These are phyloP conservation scores for Funneliformis caledonium DNA, from an alignment of 371 early-diverging fungal genomes.

Conservation along the genomic window DNA sequence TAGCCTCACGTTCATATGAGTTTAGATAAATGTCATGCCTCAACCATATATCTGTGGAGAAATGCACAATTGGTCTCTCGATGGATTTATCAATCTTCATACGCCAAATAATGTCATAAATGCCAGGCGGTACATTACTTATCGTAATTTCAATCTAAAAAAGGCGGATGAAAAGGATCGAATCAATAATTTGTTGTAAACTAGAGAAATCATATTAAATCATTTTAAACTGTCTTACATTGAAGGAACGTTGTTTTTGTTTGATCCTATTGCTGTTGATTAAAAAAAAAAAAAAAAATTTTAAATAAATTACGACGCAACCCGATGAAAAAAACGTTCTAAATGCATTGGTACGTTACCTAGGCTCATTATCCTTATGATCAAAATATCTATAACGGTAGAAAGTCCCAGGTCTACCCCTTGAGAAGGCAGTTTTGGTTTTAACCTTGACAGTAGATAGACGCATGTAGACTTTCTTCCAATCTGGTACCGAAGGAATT, in stretches of 20 bases:
- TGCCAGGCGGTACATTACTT: conserved; percentile 22
- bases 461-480: not conserved
- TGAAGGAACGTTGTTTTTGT: not conserved
- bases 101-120: conserved; percentile 30
- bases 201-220: not conserved
- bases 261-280: not conserved
- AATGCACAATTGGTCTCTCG: not conserved
- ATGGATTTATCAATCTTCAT: not conserved
- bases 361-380: not conserved
- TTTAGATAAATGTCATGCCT: conserved; percentile 27
- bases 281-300: not conserved
- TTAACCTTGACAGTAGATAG: conserved; percentile 6
- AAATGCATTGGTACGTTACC: not conserved
- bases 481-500: not conserved
- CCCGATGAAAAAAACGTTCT: no score
- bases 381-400: conserved; percentile 15
- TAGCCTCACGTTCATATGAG: conserved; percentile 22
- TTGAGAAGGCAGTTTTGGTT: conserved; percentile 4
- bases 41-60: conserved; percentile 12
- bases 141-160: conserved; percentile 22
- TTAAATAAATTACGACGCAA: not conserved
- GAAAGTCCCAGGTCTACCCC: conserved; percentile 12
- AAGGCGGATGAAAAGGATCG: not conserved
- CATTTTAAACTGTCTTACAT: not conserved
- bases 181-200: not conserved